phyloP scores from a whole-genome alignment of 768 basidiomycete species.

The Calocybe gangraenosa region DNA sequence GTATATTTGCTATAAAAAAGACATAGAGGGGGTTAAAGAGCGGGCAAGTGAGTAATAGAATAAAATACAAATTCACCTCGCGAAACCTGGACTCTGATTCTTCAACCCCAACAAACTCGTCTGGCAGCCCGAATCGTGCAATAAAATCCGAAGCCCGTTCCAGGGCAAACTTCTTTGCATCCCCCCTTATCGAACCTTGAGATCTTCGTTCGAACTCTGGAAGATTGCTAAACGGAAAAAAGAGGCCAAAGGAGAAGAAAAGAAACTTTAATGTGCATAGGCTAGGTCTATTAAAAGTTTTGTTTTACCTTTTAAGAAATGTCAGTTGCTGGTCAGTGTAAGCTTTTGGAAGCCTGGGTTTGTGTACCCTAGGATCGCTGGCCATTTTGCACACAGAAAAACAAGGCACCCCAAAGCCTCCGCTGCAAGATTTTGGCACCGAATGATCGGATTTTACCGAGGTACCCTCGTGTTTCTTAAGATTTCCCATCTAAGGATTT shows the following conservation, averaged over 20 bases:
- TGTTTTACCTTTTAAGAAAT: conserved; percentile 46
- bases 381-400: conserved; percentile 27
- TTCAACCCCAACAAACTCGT: conserved; percentile 48
- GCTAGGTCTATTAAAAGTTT: conserved; percentile 5
- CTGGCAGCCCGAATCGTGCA: conserved; percentile 51
- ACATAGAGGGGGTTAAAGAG: too few species aligned
- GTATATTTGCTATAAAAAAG: conserved; percentile 62
- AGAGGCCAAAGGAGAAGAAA: too few species aligned
- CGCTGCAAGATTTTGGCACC: too few species aligned
- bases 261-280: conserved; percentile 10
- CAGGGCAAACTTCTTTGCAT: conserved; percentile 67
- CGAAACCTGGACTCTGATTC: conserved; percentile 59
- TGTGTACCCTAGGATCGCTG: conserved; percentile 61
- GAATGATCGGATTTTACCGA: conserved; percentile 28
- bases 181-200: conserved; percentile 56
- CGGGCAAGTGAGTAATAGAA: too few species aligned
- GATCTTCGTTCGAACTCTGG: conserved; percentile 57
- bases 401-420: too few species aligned
- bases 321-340: conserved; percentile 61
- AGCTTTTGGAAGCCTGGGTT: conserved; percentile 61
- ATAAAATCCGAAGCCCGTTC: conserved; percentile 63
- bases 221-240: too few species aligned
- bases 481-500: conserved; percentile 14
- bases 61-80: conserved; percentile 46
- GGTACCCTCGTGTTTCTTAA: conserved; percentile 18